Conservation (phyloP, 176 grass and related monocot genomes). For the Triticum urartu region DNA sequence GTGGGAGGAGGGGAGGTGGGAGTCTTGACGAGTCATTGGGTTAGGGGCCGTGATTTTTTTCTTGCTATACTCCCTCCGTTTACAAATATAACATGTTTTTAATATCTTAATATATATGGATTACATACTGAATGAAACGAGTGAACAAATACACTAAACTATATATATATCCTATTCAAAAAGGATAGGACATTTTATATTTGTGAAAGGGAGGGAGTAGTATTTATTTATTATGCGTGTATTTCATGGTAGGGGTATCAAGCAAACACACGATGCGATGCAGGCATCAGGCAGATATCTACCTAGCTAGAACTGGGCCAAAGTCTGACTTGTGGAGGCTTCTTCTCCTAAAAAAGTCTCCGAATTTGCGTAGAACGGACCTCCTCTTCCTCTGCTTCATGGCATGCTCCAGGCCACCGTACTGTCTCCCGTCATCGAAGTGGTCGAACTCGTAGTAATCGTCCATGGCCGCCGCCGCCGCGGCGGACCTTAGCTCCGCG, state of each 20-base stretch:
- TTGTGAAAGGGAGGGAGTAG: too few species aligned
- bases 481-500: slow-evolving; percentile 54
- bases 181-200: too few species aligned
- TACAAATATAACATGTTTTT: too few species aligned
- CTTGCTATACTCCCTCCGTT: too few species aligned
- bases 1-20: too few species aligned
- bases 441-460: slow-evolving; percentile 74
- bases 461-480: slow-evolving; percentile 46
- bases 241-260: not conserved
- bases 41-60: too few species aligned
- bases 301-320: not conserved
- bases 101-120: too few species aligned
- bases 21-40: too few species aligned
- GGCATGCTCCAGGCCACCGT: slow-evolving; percentile 34
- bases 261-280: not conserved
- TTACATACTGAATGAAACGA: too few species aligned
- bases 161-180: too few species aligned
- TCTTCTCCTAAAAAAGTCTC: slow-evolving; percentile 56
- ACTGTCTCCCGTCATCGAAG: slow-evolving; percentile 28
- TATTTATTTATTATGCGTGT: too few species aligned
- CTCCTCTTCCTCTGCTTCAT: slow-evolving; percentile 52
- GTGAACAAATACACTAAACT: too few species aligned
- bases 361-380: slow-evolving; percentile 60
- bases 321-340: slow-evolving; percentile 34
- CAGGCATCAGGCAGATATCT: slow-evolving; percentile 8